Evolutionary conservation across 179 eudicot species (phyloP), one percentile per base, ranked within the genome.

Genomic region (Camellia oleifera): DNA sequence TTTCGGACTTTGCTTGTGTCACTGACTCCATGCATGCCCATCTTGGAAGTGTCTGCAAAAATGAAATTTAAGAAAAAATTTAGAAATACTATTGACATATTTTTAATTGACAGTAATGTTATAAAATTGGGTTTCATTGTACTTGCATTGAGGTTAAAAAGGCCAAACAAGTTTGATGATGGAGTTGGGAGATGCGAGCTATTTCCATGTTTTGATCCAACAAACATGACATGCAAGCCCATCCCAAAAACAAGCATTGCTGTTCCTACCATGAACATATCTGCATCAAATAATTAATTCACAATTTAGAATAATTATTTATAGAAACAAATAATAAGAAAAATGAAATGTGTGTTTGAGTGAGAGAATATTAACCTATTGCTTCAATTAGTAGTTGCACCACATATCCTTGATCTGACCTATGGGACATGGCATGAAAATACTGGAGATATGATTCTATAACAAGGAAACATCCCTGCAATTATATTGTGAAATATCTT

Each of bases 241-340:
- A 85, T 88, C 8, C 91, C 96, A 68, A 92, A 88, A 1, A 81
- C 79, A 67, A 92, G 88, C 92, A 89, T 85, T 53, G 92, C 91
- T 2, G 88, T 88, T 78, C 90, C 96, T 13, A 92, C 32, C 71
- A 92, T 44, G 85, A 89, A 92, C 96, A 92, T 85, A 81, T 90
- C 96, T 91, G 85, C 83, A 80, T 2, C 46, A 11, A 42, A 54
- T 40, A 18, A 85, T 0, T 45, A 11, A 7, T 20, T 44, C 18
- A 7, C 45, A 40, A 11, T 26, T 61, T 10, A 42, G 62, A 9
- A 2, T 15, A 11, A 62, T 62, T 12, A 42, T 32, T 1, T 1
- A 71, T 7, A 72, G 46, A 2, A 44, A 4, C 15, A 20, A 11
- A 0, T 3, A 23, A 72, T 32, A 23, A 5, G 44, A 45, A 69